phyloP scores from a whole-genome alignment of 306 rosid genomes.

The Vigna nakashimae region DNA sequence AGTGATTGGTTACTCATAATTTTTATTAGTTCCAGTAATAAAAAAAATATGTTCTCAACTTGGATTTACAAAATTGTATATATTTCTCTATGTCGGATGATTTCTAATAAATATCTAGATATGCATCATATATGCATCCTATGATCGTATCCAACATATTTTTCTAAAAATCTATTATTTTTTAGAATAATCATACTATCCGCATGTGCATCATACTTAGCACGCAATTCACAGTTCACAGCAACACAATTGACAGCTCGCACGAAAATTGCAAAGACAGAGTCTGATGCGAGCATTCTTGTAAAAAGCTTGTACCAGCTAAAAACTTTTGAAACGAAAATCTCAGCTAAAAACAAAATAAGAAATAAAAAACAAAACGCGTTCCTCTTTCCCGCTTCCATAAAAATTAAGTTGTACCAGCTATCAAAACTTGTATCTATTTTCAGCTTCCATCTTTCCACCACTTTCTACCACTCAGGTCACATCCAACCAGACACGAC shows the following conservation, averaged over 20 bases:
- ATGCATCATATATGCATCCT: no score
- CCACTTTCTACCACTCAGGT: neutral
- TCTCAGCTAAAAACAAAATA: neutral
- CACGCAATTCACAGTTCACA: neutral
- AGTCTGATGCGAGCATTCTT: neutral
- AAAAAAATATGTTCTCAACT: neutral
- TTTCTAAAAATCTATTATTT: no score
- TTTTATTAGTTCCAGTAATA: no score
- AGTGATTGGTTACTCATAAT: no score
- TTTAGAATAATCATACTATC: neutral
- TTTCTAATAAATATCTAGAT: neutral
- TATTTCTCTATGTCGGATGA: neutral
- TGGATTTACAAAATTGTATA: neutral
- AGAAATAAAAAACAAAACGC: neutral
- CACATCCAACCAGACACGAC: conserved; percentile 31
- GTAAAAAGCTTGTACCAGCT: neutral
- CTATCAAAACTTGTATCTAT: neutral
- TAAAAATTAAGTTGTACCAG: no score
- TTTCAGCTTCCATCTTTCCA: conserved; percentile 2
- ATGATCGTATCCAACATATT: neutral
- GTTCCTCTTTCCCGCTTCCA: neutral
- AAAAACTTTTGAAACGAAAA: neutral
- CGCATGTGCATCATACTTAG: neutral
- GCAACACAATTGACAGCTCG: neutral
- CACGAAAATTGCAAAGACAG: neutral